Base-by-base conservation (phyloP, 129 eudicot genomes). In the Arctium minus region DNA sequence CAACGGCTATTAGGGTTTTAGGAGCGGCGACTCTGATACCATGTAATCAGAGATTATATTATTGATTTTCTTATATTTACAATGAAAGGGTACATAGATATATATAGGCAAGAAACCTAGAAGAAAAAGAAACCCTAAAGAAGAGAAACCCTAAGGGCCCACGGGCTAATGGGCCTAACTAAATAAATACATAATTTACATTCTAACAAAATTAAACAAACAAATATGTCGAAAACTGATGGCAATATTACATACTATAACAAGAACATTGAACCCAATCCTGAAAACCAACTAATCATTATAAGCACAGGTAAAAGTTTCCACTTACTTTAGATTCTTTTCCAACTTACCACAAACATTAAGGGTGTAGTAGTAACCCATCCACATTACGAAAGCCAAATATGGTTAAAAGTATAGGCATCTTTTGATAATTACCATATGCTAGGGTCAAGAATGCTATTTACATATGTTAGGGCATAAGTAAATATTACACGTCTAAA, bases 311-410 rank as follows among this genome's bases (percentile, higher is more conserved):
- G 73, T 65, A 64, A 2, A 78, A 53, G 27, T 65, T 27, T 62
- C 22, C 81, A 60, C 72, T 60, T 62, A n/a, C 80, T 77, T 35
- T 13, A 77, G 81, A 35, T 50, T 11, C 8, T 60, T 60, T n/a
- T 60, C 68, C 68, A 60, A 60, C 68, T 60, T 60, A 18, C 29
- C 68, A 0, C 30, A n/a, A n/a, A 60, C 68, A 60, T 60, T 60
- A 60, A 60, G 68, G 27, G n/a, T 60, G 29, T 60, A 60, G 68
- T 1, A 60, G 68, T 17, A 60, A 60, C 68, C 68, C 18, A 60
- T 60, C 68, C 68, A 60, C 68, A 60, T 60, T 60, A 60, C 5
- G 29, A 60, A 60, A 60, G 68, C 68, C 68, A 60, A 17, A 60
- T 4, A 17, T 60, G 68, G 68, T n/a, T 60, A 60, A 60, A 60